Conservation (phyloP, 192 early-diverging fungal species). For the Backusella tuberculispora region DNA sequence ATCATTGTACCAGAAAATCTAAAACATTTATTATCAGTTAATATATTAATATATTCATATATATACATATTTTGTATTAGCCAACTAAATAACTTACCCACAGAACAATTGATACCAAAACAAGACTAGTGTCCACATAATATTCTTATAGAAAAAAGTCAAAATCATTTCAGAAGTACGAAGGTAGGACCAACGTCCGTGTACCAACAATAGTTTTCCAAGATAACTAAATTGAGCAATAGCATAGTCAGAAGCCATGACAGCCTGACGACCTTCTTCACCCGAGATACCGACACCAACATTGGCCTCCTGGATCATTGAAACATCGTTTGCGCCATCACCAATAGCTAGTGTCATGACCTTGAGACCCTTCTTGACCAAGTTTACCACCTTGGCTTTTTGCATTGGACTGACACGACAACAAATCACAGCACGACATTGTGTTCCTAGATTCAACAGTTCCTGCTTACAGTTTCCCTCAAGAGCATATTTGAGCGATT, state of each 20-base stretch:
- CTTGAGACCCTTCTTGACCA: slow-evolving; percentile 67
- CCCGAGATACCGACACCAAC: slow-evolving; percentile 79
- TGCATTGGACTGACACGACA: slow-evolving; percentile 81
- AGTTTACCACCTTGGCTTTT: slow-evolving; percentile 73
- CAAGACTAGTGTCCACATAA: slow-evolving; percentile 68
- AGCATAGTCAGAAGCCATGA: slow-evolving; percentile 75
- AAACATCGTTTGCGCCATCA: slow-evolving; percentile 85
- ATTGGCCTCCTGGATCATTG: slow-evolving; percentile 83
- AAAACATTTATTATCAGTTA: slow-evolving; percentile 15
- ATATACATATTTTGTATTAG: background rate
- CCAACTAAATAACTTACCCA: slow-evolving; percentile 53
- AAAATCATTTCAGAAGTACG: slow-evolving; percentile 63
- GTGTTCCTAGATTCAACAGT: slow-evolving; percentile 55
- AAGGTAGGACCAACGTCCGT: slow-evolving; percentile 70
- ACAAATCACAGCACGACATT: slow-evolving; percentile 70
- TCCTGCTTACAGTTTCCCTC: slow-evolving; percentile 46
- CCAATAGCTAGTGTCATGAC: slow-evolving; percentile 77
- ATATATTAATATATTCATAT: background rate
- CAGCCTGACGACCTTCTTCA: slow-evolving; percentile 78
- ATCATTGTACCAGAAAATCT: slow-evolving; percentile 73
- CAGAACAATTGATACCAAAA: slow-evolving; percentile 85
- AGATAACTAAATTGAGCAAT: slow-evolving; percentile 75
- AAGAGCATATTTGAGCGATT: slow-evolving; percentile 61
- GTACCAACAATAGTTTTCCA: slow-evolving; percentile 66
- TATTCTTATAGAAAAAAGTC: slow-evolving; percentile 78